Conservation (phyloP, 768 basidiomycete genomes). For the Lentinula sp. region DNA sequence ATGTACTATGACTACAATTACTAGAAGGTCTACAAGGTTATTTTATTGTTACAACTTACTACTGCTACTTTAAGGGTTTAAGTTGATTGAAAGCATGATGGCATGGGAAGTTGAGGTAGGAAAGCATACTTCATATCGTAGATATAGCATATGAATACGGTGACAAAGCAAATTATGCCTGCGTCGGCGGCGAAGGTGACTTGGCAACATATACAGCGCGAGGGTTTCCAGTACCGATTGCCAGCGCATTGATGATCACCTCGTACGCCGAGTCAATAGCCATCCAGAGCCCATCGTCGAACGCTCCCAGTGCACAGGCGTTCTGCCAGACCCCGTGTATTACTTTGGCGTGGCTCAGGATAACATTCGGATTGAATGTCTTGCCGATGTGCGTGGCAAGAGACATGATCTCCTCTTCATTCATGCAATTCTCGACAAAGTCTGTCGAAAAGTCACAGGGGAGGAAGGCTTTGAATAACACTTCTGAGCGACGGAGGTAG, state of each 20-base stretch:
- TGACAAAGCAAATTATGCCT: neutral
- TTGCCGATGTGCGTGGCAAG: constrained; percentile 29
- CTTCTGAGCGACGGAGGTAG: constrained; percentile 52
- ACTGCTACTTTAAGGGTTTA: neutral
- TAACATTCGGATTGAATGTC: constrained; percentile 37
- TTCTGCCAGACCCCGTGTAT: constrained; percentile 73
- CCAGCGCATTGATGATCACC: constrained; percentile 55
- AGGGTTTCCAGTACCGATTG: constrained; percentile 38
- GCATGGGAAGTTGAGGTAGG: neutral
- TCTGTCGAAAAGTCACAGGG: constrained; percentile 41
- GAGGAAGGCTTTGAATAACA: constrained; percentile 50
- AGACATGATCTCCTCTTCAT: constrained; percentile 9
- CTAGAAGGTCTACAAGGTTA: too few species aligned
- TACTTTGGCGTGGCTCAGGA: constrained; percentile 40
- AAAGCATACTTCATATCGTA: neutral
- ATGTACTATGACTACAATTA: neutral
- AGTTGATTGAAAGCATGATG: neutral
- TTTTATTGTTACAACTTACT: too few species aligned
- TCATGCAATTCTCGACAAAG: constrained; percentile 26
- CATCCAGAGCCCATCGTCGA: constrained; percentile 61
- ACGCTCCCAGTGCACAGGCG: constrained; percentile 61
- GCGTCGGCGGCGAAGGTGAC: neutral
- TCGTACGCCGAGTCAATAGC: constrained; percentile 66
- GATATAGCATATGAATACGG: neutral
- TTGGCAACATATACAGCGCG: constrained; percentile 6